Evolutionary conservation across 2,329 filamentous ascomycete genomes (phyloP), one percentile per base, ranked within the genome.

Genomic region (Thermomyces lanuginosus): DNA sequence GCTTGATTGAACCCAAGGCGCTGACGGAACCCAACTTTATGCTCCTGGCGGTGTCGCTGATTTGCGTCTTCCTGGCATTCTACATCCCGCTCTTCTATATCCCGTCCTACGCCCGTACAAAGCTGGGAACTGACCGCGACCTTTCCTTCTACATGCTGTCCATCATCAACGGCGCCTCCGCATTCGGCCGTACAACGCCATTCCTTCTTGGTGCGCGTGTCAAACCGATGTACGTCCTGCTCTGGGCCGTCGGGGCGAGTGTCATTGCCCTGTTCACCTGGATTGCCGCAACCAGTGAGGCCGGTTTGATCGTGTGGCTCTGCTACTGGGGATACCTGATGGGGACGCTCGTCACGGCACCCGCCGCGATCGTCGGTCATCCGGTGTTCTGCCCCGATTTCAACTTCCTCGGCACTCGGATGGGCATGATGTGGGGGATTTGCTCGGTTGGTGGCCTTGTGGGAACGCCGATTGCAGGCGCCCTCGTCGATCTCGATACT

Each of bases 131-230:
- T 35, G 49, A 53, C 32, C 39, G 55, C 3, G 56, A 63, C 1
- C 46, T 78, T 1, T 66, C 69, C 0, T 75, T 71, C 37, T 80
- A 77, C 41, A 57, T 79, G 11, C 51, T 80, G 2, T 63, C 74
- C 2, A 70, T 80, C 33, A 58, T 79, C 38, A 80, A 80, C 42
- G 67, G 60, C 0, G 66, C 70, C 1, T 72, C 66, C 0, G 60
- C 63, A 0, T 58, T 68, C 13, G 71, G 70, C 0, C 63, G 70
- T 6, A 59, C 73, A 21, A 48, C 68, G 2, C 69, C 71, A 0
- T 69, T 68, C 4, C 51, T 70, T 22, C 39, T 76, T 11, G 69
- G 63, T 0, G 69, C 76, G 34, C 63, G 61, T 29, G 55, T 55
- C 24, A 69, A 70, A 0, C 57, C 63, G 0, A 33, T 75, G 1